Evolutionary conservation across 345 rosid species (phyloP).

Genomic region (Cardiospermum halicacabum): DNA sequence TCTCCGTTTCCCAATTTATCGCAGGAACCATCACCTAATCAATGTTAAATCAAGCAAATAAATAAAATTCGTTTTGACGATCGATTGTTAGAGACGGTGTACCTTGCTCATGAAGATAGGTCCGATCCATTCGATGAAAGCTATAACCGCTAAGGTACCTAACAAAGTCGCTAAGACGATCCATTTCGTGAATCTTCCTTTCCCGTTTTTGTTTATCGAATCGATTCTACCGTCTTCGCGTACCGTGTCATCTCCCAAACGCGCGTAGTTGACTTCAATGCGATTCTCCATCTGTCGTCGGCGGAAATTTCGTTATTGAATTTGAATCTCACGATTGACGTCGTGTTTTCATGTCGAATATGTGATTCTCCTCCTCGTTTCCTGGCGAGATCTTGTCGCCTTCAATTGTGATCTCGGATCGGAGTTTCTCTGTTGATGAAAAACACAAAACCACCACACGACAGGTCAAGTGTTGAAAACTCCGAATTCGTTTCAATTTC

Average conservation of each 20-base stretch:
- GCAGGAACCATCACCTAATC: slow-evolving; percentile 26
- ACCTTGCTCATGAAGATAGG: slow-evolving; percentile 22
- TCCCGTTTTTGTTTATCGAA: slow-evolving; percentile 3
- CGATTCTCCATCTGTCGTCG: not conserved
- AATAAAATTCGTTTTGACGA: no score
- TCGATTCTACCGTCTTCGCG: not conserved
- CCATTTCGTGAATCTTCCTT: slow-evolving; percentile 6
- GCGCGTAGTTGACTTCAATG: slow-evolving; percentile 14
- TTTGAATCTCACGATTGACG: not conserved
- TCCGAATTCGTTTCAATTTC: no score
- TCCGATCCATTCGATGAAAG: slow-evolving; percentile 17
- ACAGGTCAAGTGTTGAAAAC: no score
- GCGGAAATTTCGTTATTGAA: not conserved
- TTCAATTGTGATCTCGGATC: no score
- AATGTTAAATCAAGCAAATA: not conserved
- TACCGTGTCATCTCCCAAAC: slow-evolving; percentile 3
- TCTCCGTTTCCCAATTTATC: slow-evolving; percentile 25
- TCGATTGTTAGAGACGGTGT: no score
- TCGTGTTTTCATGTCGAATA: not conserved
- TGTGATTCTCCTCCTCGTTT: no score
- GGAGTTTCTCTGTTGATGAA: no score
- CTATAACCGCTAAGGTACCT: not conserved
- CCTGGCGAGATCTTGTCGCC: no score
- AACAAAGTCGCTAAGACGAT: slow-evolving; percentile 8
- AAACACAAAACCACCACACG: no score